Percentiles rank a stretch among this genome's conserved stretches.
These are phyloP conservation scores for Aspergillus sp. DNA, from an alignment of 2,329 filamentous ascomycete species.

Conservation along the genomic window DNA sequence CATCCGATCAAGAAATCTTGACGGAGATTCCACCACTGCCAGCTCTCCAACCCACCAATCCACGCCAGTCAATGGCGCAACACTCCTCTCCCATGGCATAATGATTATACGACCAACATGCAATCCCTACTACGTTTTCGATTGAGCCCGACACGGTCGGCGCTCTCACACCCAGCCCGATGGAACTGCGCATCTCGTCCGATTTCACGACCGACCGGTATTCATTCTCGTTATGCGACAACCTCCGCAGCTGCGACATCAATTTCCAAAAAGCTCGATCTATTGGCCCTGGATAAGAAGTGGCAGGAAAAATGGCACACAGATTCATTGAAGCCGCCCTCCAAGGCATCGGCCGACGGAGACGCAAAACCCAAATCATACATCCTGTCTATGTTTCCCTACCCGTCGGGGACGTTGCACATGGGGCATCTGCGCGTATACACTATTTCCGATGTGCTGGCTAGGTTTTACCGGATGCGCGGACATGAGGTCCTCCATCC, in stretches of 20 bases:
- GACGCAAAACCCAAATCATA: slow-evolving; percentile 56
- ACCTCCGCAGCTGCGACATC: slow-evolving; percentile 25
- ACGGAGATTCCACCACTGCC: background rate
- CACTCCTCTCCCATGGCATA: slow-evolving; percentile 9
- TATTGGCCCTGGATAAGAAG: slow-evolving; percentile 54
- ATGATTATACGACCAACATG: slow-evolving; percentile 31
- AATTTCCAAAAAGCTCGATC: slow-evolving; percentile 39
- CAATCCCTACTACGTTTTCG: slow-evolving; percentile 30
- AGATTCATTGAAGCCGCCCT: slow-evolving; percentile 13
- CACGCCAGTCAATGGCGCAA: slow-evolving; percentile 11
- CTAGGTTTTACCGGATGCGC: slow-evolving; percentile 73
- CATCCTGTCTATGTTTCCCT: slow-evolving; percentile 89
- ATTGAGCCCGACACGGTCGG: slow-evolving; percentile 24
- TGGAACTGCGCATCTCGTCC: slow-evolving; percentile 19
- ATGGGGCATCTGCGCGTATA: slow-evolving; percentile 87
- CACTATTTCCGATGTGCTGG: slow-evolving; percentile 83
- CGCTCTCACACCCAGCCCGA: slow-evolving; percentile 21
- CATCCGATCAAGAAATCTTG: background rate
- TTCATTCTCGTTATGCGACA: slow-evolving; percentile 28
- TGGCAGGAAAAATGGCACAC: slow-evolving; percentile 56
- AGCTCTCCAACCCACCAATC: slow-evolving; percentile 7
- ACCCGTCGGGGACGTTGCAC: slow-evolving; percentile 83
- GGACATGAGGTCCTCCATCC: slow-evolving; percentile 77
- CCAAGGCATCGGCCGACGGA: slow-evolving; percentile 4
- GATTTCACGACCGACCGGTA: slow-evolving; percentile 11